Conservation (phyloP, 805 yeast species). For the Myxozyma mucilagina region DNA sequence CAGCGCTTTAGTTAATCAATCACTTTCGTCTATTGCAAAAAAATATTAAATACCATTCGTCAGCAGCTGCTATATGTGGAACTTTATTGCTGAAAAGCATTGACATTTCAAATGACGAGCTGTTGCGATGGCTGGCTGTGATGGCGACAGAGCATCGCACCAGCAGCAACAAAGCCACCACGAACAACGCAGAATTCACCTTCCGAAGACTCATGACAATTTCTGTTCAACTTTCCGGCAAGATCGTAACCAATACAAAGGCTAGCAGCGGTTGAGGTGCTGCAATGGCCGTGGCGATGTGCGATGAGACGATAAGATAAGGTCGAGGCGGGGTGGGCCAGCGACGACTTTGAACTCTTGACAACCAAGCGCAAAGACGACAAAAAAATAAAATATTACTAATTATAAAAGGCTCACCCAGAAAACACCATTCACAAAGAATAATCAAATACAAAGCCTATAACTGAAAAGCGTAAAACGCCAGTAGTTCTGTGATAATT, state of each 20-base stretch:
- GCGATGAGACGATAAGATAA: conserved; percentile 12
- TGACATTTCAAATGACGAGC: conserved; percentile 2
- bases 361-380: not conserved
- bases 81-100: not conserved
- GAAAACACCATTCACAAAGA: not conserved
- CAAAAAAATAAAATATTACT: not conserved
- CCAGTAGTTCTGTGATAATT: too few relatives aligned
- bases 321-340: not conserved
- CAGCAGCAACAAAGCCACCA: conserved; percentile 2
- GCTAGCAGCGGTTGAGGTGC: conserved; percentile 5
- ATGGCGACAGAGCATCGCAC: conserved; percentile 6
- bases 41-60: not conserved
- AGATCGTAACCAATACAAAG: not conserved
- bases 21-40: not conserved
- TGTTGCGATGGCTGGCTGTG: conserved; percentile 1
- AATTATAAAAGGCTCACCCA: not conserved
- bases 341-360: not conserved
- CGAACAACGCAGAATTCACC: not conserved
- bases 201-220: not conserved
- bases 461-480: not conserved
- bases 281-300: not conserved
- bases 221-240: not conserved
- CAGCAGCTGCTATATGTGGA: conserved; percentile 3
- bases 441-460: not conserved
- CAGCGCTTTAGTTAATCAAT: not conserved